Percentiles rank a stretch among this genome's conserved stretches.
phyloP scores from a whole-genome alignment of 75 land plant species.

The Picea sitchensis region DNA sequence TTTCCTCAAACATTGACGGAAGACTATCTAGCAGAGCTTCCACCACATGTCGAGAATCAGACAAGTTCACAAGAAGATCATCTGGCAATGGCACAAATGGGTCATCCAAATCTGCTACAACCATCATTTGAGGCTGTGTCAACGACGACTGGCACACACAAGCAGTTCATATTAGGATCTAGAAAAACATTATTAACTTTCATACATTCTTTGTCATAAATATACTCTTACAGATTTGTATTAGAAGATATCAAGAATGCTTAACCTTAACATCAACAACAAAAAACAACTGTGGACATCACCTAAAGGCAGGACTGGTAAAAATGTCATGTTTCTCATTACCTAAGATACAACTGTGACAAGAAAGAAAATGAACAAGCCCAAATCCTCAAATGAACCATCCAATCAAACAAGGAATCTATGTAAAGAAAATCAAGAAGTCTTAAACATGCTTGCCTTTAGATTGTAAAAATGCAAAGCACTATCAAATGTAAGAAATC shows the following conservation, averaged over 20 bases:
- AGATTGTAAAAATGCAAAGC: slow-evolving; percentile 91
- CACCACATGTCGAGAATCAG: slow-evolving; percentile 89
- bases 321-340: background rate
- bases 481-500: slow-evolving; percentile 93
- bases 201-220: background rate
- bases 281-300: background rate
- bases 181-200: background rate
- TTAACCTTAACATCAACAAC: background rate
- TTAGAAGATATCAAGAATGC: background rate
- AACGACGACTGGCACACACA: slow-evolving; percentile 71
- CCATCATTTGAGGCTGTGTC: slow-evolving; percentile 99
- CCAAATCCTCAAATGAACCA: background rate
- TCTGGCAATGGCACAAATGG: slow-evolving; percentile 96
- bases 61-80: slow-evolving; percentile 93
- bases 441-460: slow-evolving; percentile 44
- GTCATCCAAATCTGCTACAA: slow-evolving; percentile 94
- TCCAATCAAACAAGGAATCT: background rate
- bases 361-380: background rate
- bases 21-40: slow-evolving; percentile 92
- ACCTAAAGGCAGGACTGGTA: background rate
- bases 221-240: background rate
- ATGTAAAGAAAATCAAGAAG: background rate
- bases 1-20: slow-evolving; percentile 88
- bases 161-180: background rate
- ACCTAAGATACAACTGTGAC: background rate